Percentiles rank a stretch among this genome's conserved stretches.
Conservation (phyloP, 352 stramenopile genomes). For the Thalassiosira livingstoniorum region DNA sequence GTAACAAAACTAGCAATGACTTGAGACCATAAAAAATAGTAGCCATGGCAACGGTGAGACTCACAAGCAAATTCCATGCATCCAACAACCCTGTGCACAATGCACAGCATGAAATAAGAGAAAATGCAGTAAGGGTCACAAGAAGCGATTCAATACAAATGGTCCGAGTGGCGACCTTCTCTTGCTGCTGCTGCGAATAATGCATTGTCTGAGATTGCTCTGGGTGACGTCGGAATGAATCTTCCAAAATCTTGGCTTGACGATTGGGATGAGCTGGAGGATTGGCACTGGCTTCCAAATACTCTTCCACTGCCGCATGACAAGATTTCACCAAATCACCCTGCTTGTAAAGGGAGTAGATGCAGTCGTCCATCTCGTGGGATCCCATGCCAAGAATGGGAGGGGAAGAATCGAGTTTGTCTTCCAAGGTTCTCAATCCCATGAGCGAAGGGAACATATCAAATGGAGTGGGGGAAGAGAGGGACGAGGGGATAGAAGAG, state of each 20-base stretch:
- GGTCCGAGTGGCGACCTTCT: background rate
- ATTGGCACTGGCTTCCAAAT: background rate
- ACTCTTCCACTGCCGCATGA: background rate
- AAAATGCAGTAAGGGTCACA: background rate
- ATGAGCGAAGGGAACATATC: constrained; percentile 4
- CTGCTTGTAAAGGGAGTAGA: constrained; percentile 27
- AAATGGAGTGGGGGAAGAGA: background rate
- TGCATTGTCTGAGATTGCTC: background rate
- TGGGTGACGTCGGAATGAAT: background rate
- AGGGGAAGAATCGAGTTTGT: constrained; percentile 10
- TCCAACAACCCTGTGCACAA: constrained; percentile 12
- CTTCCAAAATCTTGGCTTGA: background rate
- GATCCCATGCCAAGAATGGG: background rate
- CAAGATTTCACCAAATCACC: constrained; percentile 16
- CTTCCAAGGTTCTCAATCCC: constrained; percentile 16
- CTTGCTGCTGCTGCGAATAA: background rate
- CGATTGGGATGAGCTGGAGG: background rate
- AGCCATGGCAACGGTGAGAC: background rate
- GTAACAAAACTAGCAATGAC: background rate
- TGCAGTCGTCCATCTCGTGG: constrained; percentile 1
- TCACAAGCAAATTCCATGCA: background rate
- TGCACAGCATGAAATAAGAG: background rate
- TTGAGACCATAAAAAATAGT: background rate
- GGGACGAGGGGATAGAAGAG: background rate
- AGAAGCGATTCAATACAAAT: background rate